Evolutionary conservation across 306 rosid species (phyloP), one percentile per base, ranked within the genome.

Genomic region (Medicago lupulina): DNA sequence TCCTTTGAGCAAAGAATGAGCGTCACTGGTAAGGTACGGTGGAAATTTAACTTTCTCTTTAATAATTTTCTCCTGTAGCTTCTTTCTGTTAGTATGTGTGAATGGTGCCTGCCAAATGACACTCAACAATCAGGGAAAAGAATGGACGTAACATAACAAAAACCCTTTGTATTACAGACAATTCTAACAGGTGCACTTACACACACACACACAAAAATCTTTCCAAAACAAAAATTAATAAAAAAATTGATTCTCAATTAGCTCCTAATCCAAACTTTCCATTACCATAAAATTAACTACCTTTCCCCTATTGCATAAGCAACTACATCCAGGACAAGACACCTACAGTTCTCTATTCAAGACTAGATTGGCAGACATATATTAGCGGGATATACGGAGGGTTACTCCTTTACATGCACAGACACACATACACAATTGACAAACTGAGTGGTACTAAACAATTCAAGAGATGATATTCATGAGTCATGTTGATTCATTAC

Each of bases 1-100:
- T 81, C 97, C 98, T 87, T 88, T 95, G 60, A 95, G 97, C 79
- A 95, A 79, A 61, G 98, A 95, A 81, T 95, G 98, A 66, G 96
- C 98, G 51, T 92, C 97, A 23, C 75, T 77, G 71, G 83, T 92
- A 55, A 95, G 92, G 54, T 15, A 80, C 12, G 97, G 83, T 25
- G 98, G 97, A 68, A 95, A 95, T 80, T 95, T 95, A 71, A 95
- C 71, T 83, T 86, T 95, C 85, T 95, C 98, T 83, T 85, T 92
- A 80, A 92, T 86, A 74, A 95, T 95, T 83, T 79, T 90, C 85
- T 90, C 98, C 81, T 92, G 97, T 81, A 95, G 97, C 80, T 95
- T 95, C 89, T 95, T 92, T 74, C 97, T 87, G 70, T 95, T 92
- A 16, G 73, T 78, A 77, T 91, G 98, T 1, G 82, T 87, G 80